Evolutionary conservation across 2,329 filamentous ascomycete genomes (phyloP).

Genomic region (Sclerotinia spermophila): DNA sequence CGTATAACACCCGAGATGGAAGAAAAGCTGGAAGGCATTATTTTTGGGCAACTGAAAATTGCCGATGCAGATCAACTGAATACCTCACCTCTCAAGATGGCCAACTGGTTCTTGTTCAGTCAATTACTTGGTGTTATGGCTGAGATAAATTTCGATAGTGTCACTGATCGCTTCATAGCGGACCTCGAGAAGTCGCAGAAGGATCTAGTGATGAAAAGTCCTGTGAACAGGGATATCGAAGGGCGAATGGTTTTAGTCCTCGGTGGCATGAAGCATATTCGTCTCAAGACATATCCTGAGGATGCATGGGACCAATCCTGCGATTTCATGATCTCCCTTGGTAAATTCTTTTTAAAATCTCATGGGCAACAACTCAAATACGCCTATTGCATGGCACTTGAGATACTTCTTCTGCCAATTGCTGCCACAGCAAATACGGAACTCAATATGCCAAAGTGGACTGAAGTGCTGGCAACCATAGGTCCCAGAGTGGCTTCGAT

Average conservation of each 20-base stretch:
- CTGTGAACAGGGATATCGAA: constrained; percentile 66
- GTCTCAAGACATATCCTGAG: constrained; percentile 68
- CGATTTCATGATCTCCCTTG: constrained; percentile 79
- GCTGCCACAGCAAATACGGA: constrained; percentile 77
- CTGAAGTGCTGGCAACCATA: constrained; percentile 74
- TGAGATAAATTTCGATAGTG: constrained; percentile 80
- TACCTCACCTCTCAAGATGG: constrained; percentile 76
- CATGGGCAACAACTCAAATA: constrained; percentile 90
- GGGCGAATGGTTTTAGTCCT: constrained; percentile 82
- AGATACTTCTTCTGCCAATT: constrained; percentile 80
- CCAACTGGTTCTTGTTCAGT: constrained; percentile 94
- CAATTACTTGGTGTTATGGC: constrained; percentile 96
- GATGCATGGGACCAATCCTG: constrained; percentile 82
- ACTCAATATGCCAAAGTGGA: constrained; percentile 79
- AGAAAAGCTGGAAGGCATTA: constrained; percentile 88
- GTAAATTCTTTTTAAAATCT: constrained; percentile 75
- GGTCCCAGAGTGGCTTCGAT: constrained; percentile 77
- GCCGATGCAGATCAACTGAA: constrained; percentile 78
- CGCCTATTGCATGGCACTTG: constrained; percentile 88
- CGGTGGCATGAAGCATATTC: constrained; percentile 85
- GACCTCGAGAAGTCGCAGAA: constrained; percentile 77
- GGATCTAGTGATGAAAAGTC: constrained; percentile 68
- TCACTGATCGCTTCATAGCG: constrained; percentile 74
- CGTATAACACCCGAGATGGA: constrained; percentile 89
- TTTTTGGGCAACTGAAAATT: constrained; percentile 90